phyloP scores from a whole-genome alignment of 352 stramenopile genomes.

The Lagenidium giganteum region DNA sequence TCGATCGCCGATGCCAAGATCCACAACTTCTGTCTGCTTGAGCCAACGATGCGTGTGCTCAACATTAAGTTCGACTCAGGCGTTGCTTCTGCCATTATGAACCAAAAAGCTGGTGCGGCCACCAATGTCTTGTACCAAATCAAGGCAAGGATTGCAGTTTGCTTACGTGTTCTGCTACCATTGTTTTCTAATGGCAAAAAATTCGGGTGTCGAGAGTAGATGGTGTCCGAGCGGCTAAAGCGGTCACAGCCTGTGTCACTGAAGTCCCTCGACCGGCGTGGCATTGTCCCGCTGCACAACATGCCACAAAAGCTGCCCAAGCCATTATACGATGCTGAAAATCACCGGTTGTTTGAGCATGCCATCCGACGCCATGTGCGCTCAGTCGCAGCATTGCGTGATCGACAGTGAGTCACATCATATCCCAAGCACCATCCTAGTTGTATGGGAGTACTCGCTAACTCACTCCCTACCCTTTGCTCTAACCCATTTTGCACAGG shows the following conservation, averaged over 20 bases:
- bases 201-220: too few species aligned
- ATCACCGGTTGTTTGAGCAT: constrained; percentile 46
- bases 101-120: constrained; percentile 39
- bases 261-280: constrained; percentile 32
- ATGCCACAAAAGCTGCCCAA: constrained; percentile 41
- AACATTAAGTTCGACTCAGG: constrained; percentile 63
- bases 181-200: too few species aligned
- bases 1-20: constrained; percentile 62
- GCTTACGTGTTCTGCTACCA: too few species aligned
- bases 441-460: too few species aligned
- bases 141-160: too few species aligned
- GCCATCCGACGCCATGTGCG: constrained; percentile 41
- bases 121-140: constrained; percentile 73
- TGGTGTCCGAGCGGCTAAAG: constrained; percentile 23
- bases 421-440: too few species aligned
- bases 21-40: constrained; percentile 77
- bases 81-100: constrained; percentile 64
- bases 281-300: constrained; percentile 43
- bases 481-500: too few species aligned
- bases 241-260: constrained; percentile 36
- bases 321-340: constrained; percentile 30
- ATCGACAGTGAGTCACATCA: constrained; percentile 26
- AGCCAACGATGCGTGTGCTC: constrained; percentile 58
- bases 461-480: too few species aligned
- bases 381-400: constrained; percentile 31